Evolutionary conservation across 2,329 filamentous ascomycete species (phyloP), one percentile per base, ranked within the genome.

Genomic region (Cytospora mali): DNA sequence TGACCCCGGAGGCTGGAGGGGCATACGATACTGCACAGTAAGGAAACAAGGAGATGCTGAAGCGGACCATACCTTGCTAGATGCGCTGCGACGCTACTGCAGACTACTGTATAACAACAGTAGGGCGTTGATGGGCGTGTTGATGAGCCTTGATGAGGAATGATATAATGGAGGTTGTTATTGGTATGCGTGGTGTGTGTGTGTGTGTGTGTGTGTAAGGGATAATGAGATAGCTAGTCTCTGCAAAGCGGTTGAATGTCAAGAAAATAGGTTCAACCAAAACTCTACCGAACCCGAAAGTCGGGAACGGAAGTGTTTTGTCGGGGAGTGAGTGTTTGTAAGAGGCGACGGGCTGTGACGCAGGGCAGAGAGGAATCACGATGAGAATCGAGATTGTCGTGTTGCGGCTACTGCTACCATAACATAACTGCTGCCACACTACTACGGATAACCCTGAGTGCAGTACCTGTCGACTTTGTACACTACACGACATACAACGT

Each of bases 311-410:
- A 25, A 28, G 50, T 60, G 33, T 60, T 54, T 60, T 60, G 58
- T 54, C 58, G 21, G 33, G 48, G 3, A 18, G 52, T 27, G 18
- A 61, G 9, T 1, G 46, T 23, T 39, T 21, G 25, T n/a, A 33
- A 27, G 29, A 51, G 25, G 28, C 46, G 28, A 35, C 28, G 51
- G n/a, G 7, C 42, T 60, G 56, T 62, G 61, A 62, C 61, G 61
- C 56, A 63, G 21, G 28, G 57, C 46, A 23, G 42, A 23, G 10
- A 46, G 10, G 10, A 60, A 63, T 63, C 61, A 63, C 61, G 61
- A 63, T 63, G 61, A 48, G 42, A 48, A 63, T 63, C 61, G 61
- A 63, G 61, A 63, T 63, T 55, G 21, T 48, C 6, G 48, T 51
- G 23, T 23, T 51, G 48, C 25, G 13, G 23, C 50, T 60, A 28